Base-by-base conservation (phyloP, 2,329 filamentous ascomycete species). In the Monosporascus sp. region DNA sequence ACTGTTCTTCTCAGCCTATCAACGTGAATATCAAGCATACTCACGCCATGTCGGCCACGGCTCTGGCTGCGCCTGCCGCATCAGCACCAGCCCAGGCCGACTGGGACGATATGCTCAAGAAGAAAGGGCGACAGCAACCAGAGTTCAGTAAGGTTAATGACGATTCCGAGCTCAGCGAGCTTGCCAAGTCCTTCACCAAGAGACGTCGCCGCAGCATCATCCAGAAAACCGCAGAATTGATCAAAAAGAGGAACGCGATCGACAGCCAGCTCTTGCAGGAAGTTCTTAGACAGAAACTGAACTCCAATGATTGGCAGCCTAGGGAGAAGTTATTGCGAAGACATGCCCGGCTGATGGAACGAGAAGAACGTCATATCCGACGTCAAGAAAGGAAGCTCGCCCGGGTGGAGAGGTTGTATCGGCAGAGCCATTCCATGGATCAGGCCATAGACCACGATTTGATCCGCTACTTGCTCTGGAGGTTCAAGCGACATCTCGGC, bases 401-500 rank as follows among this genome's bases (percentile, higher is more conserved):
- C 20, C 37, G 56, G 27, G 55, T 61, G 11, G 51, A 60, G 49
- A 49, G 20, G 9, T 41, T 60, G 7, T 60, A 59, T 37, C 48
- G 31, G 11, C 38, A 22, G 45, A 51, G 61, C 20, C 53, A 56
- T 7, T 59, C 57, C 11, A 17, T 51, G 22, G 47, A 59, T 26
- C 54, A 59, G 2, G 58, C 58, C 16, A 5, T 31, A 11, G 60
- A 61, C 50, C 48, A 54, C 37, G 52, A 61, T 34, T 38, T 64
- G 11, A 31, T 58, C 14, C 54, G 51, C n/a, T 49, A 52, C 16
- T 55, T 59, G 14, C 55, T 61, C 8, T 50, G 48, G 51, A 55
- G 48, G 26, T 62, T 63, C 51, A 59, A 59, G 50, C 54, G 56
- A 47, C 56, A 60, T 34, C 59, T 63, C 17, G 60, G 55, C 2